Base-by-base conservation (phyloP, 2,329 filamentous ascomycete genomes). In the Cadophora sp. region DNA sequence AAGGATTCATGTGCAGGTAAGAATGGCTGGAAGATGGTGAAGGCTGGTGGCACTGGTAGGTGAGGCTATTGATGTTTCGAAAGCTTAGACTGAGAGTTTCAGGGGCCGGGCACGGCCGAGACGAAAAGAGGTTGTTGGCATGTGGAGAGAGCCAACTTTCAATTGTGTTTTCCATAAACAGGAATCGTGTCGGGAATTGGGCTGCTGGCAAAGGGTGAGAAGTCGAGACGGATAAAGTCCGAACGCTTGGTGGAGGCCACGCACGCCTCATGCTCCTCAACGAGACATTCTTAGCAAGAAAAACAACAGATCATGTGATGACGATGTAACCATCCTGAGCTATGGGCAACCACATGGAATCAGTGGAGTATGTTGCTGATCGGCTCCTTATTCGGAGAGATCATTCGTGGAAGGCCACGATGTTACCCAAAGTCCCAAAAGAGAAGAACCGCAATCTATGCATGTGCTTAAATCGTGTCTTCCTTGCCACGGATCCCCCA, bases 41-140 rank as follows among this genome's bases (percentile, higher is more conserved):
- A 62, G 59, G 56, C 55, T 50, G 62, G 29, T 56, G 48, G 61
- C 19, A n/a, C 19, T 46, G 16, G 43, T 56, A 16, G 31, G 43
- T 73, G 69, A 73, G 55, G 69, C 67, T 71, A 59, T 69, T 71
- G 67, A 65, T 69, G 72, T 73, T 73, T 73, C 71, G 69, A 72
- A 43, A 71, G 68, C 63, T 71, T 51, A 66, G 72, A 69, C 68
- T 43, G 24, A 8, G 29, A 43, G 68, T 70, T 70, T 72, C 72
- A 69, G 60, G 55, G 34, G 55, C 43, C 64, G 43, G 43, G 62
- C 60, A 69, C 68, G 66, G 64, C 65, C 67, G 66, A 70, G 60
- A 70, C 67, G 29, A 46, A 46, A n/a, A 46, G 43, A 24, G 7
- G 14, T 29, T 46, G 6, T 46, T 29, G 40, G 60, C 19, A 55